Evolutionary conservation across 2,329 filamentous ascomycete species (phyloP).

Genomic region (Stylonectria norvegica): DNA sequence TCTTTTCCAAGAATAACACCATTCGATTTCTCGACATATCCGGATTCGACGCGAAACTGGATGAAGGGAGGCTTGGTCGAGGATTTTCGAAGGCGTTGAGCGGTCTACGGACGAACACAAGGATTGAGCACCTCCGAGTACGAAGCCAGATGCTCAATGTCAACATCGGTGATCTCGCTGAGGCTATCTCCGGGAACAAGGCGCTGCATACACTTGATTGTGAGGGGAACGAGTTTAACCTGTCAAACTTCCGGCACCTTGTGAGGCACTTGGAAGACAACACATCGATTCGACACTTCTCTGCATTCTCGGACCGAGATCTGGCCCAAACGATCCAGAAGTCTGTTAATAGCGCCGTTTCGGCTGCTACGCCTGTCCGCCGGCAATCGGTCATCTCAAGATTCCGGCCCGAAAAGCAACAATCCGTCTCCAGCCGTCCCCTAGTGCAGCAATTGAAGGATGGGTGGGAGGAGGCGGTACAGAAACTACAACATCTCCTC

Average conservation of each 20-base stretch:
- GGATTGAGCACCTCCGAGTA: constrained; percentile 49
- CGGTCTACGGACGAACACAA: constrained; percentile 43
- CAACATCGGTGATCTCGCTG: constrained; percentile 52
- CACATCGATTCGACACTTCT: constrained; percentile 42
- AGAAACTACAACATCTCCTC: constrained; percentile 33
- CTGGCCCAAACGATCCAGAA: constrained; percentile 35
- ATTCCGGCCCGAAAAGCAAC: constrained; percentile 32
- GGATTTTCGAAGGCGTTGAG: constrained; percentile 50
- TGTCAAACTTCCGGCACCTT: constrained; percentile 48
- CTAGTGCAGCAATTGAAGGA: constrained; percentile 37
- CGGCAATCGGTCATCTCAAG: constrained; percentile 35
- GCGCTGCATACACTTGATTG: constrained; percentile 52
- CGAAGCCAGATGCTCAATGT: constrained; percentile 54
- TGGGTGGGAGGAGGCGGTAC: constrained; percentile 38
- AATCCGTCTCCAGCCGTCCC: constrained; percentile 28
- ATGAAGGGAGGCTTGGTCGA: constrained; percentile 53
- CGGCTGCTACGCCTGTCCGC: constrained; percentile 25
- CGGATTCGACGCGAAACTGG: constrained; percentile 54
- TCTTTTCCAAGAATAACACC: constrained; percentile 50
- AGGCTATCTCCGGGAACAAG: constrained; percentile 46
- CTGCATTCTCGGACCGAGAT: constrained; percentile 38
- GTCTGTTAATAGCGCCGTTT: constrained; percentile 30
- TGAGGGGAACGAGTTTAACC: constrained; percentile 52
- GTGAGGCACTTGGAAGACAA: constrained; percentile 43
- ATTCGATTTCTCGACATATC: constrained; percentile 55